A percentile compares a stretch with the other conserved stretches of the same genome.
phyloP scores from a whole-genome alignment of 768 basidiomycete species.

The Leccinum boreale region DNA sequence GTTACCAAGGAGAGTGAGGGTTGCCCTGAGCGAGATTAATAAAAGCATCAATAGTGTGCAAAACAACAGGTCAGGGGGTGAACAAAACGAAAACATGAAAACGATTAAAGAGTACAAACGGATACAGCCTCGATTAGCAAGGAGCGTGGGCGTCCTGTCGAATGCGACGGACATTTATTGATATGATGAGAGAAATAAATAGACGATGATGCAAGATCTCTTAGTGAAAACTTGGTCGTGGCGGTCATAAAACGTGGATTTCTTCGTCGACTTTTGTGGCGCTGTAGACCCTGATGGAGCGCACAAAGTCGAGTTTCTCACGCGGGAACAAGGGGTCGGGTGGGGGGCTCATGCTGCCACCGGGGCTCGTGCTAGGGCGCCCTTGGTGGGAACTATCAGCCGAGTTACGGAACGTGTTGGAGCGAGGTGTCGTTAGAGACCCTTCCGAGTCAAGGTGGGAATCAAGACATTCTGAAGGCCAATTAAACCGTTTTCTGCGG shows the following conservation, averaged over 20 bases:
- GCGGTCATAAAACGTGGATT: conserved; percentile 19
- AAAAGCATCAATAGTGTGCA: conserved; percentile 8
- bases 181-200: neutral
- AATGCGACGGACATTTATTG: conserved; percentile 4
- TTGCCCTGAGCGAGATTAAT: conserved; percentile 5
- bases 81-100: neutral
- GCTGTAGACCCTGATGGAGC: conserved; percentile 50
- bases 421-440: conserved; percentile 23
- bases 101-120: neutral
- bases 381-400: conserved; percentile 11
- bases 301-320: conserved; percentile 47
- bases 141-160: conserved; percentile 18
- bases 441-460: conserved; percentile 20
- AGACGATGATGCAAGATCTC: neutral
- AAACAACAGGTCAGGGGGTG: neutral
- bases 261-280: conserved; percentile 43
- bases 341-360: conserved; percentile 17
- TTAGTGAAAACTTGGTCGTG: neutral
- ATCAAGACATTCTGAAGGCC: conserved; percentile 51
- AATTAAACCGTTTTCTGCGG: conserved; percentile 64
- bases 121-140: conserved; percentile 5
- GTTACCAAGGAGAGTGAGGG: conserved; percentile 9
- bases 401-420: conserved; percentile 17
- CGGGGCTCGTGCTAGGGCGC: conserved; percentile 8
- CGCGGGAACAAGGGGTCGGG: conserved; percentile 26